Base-by-base conservation (phyloP, 2,329 filamentous ascomycete genomes). In the Diaporthe capsici region DNA sequence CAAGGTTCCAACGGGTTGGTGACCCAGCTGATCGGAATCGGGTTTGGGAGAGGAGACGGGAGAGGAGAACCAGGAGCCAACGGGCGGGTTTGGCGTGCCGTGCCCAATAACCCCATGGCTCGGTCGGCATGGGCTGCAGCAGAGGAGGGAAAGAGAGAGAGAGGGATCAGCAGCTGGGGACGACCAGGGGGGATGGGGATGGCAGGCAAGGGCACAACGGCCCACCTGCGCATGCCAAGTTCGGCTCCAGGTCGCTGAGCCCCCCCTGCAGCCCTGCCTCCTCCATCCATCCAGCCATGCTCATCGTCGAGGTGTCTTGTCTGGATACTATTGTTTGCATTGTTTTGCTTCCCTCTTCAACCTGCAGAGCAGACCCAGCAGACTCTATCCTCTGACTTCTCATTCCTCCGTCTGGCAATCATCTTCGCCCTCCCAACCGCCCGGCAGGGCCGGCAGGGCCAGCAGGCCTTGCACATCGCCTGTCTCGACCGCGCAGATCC, bases 21-120 rank as follows among this genome's bases (percentile, higher is more conserved):
- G 63, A 68, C 47, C 63, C 63, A 68, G 63, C 63, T 68, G 65
- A 68, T 68, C 47, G 65, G 65, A 68, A 68, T 68, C 65, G 65
- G 65, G 13, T 20, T 68, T 68, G 65, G 65, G 47, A 68, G 47
- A 68, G 63, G 7, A 68, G 47, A 68, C 47, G 34, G 44, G 47
- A 67, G 57, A 28, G 49, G 47, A 53, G 34, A 68, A 39, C 65
- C 8, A 53, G 47, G 47, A 68, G 31, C 31, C 63, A 68, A 68
- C 63, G 47, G 63, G 44, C 65, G 47, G 65, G 34, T 53, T 53
- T 68, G 65, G 65, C 65, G 47, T 68, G 65, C 58, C 34, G 31
- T 60, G 34, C 63, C 44, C 28, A 67, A 2, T 34, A 34, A 34
- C 58, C 31, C 57, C 58, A 61, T 42, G 58, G 58, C 37, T 61